Conservation (phyloP, 129 eudicot genomes). For the Arctium minus region DNA sequence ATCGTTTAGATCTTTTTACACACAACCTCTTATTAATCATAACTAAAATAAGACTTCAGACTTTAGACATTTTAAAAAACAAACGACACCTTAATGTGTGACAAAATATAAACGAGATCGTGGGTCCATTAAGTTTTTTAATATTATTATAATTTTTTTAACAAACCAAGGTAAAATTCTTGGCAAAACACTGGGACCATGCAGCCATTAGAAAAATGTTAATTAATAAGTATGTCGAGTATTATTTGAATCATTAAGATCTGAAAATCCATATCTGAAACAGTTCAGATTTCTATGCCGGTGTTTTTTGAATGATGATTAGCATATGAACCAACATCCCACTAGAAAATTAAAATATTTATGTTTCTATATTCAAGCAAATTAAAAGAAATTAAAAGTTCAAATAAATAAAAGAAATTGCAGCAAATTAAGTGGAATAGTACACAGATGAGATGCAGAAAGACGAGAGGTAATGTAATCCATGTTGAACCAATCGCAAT, state of each 20-base stretch:
- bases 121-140: not conserved
- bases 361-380: conserved; percentile 4
- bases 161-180: not conserved
- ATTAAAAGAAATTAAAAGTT: not conserved
- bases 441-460: not conserved
- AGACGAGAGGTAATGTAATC: conserved; percentile 12
- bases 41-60: too few species aligned
- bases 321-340: not conserved
- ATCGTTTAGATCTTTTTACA: too few species aligned
- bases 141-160: not conserved
- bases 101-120: not conserved
- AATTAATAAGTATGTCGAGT: not conserved
- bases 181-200: not conserved
- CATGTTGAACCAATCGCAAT: conserved; percentile 18
- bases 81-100: too few species aligned
- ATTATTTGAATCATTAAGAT: not conserved
- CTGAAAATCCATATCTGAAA: not conserved
- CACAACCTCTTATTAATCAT: too few species aligned
- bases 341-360: not conserved
- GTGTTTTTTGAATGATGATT: not conserved
- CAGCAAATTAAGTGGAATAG: not conserved
- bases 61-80: too few species aligned
- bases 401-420: not conserved
- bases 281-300: conserved; percentile 3
- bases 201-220: not conserved